phyloP scores from a whole-genome alignment of 192 early-diverging fungal genomes.

The Bifiguratus adelaidae region DNA sequence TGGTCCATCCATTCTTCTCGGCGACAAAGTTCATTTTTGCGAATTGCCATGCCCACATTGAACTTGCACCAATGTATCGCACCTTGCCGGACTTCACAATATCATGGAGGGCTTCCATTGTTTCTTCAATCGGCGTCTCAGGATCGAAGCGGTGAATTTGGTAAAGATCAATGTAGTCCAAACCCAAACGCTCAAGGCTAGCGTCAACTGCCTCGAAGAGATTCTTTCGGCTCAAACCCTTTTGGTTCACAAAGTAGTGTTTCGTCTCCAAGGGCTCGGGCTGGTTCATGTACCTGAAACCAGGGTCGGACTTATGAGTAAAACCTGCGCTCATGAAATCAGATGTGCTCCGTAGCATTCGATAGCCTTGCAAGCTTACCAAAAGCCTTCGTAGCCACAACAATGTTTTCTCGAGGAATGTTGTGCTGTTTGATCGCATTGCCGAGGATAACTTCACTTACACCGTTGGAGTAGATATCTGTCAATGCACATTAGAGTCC shows the following conservation, averaged over 20 bases:
- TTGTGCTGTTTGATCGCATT: constrained; percentile 21
- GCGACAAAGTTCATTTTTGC: constrained; percentile 19
- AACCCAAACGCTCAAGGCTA: constrained; percentile 46
- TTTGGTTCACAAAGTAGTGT: constrained; percentile 37
- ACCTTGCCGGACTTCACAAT: constrained; percentile 51
- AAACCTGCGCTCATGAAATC: too few relatives aligned
- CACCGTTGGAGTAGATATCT: constrained; percentile 26
- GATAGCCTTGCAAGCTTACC: constrained; percentile 35
- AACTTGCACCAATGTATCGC: constrained; percentile 23
- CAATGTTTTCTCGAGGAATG: constrained; percentile 50
- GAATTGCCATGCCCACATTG: constrained; percentile 27
- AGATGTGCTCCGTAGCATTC: constrained; percentile 3
- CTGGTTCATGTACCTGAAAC: neutral
- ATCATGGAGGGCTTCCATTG: constrained; percentile 59
- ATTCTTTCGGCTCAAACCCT: constrained; percentile 74
- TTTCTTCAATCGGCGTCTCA: constrained; percentile 51
- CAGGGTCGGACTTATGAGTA: neutral
- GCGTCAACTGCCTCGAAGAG: constrained; percentile 70
- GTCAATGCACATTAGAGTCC: neutral
- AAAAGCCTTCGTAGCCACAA: constrained; percentile 68
- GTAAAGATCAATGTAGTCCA: constrained; percentile 65
- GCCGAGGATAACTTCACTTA: constrained; percentile 20
- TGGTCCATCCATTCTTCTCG: constrained; percentile 23
- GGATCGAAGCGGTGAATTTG: constrained; percentile 57
- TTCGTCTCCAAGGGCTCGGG: neutral